phyloP scores from a whole-genome alignment of 129 eudicot species.

The Escallonia rubra region DNA sequence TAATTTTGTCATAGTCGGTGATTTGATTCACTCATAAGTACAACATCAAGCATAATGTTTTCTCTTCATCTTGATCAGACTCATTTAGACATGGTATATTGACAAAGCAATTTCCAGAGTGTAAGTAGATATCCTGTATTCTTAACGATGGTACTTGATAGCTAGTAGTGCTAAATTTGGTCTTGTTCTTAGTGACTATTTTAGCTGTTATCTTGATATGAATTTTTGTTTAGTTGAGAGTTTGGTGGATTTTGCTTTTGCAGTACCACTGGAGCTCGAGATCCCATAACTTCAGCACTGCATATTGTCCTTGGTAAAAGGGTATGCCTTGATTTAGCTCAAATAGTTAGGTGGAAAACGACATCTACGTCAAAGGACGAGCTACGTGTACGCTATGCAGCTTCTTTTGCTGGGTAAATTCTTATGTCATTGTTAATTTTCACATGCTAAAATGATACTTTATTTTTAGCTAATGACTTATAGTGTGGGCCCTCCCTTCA shows the following conservation, averaged over 20 bases:
- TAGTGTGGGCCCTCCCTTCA: too few relatives aligned
- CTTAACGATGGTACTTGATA: neutral
- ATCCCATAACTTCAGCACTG: slow-evolving; percentile 88
- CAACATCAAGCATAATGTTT: too few relatives aligned
- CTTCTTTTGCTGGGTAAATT: slow-evolving; percentile 90
- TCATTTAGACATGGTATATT: too few relatives aligned
- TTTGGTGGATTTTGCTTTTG: slow-evolving; percentile 14
- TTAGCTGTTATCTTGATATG: neutral
- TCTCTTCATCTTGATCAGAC: too few relatives aligned
- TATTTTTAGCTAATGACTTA: neutral
- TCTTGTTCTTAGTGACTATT: too few relatives aligned
- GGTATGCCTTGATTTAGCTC: slow-evolving; percentile 86
- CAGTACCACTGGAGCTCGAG: slow-evolving; percentile 96
- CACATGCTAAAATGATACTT: neutral
- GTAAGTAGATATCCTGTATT: too few relatives aligned
- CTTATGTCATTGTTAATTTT: slow-evolving; percentile 6
- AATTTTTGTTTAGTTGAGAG: neutral
- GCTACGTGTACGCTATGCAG: slow-evolving; percentile 92
- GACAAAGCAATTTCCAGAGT: too few relatives aligned
- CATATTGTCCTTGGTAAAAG: slow-evolving; percentile 92
- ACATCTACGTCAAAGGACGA: slow-evolving; percentile 51
- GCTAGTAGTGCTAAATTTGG: neutral
- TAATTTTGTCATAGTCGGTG: too few relatives aligned
- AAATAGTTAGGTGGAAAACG: slow-evolving; percentile 86
- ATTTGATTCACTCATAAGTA: too few relatives aligned